Evolutionary conservation across 2,329 filamentous ascomycete genomes (phyloP).

Genomic region (Arthroderma sp.): DNA sequence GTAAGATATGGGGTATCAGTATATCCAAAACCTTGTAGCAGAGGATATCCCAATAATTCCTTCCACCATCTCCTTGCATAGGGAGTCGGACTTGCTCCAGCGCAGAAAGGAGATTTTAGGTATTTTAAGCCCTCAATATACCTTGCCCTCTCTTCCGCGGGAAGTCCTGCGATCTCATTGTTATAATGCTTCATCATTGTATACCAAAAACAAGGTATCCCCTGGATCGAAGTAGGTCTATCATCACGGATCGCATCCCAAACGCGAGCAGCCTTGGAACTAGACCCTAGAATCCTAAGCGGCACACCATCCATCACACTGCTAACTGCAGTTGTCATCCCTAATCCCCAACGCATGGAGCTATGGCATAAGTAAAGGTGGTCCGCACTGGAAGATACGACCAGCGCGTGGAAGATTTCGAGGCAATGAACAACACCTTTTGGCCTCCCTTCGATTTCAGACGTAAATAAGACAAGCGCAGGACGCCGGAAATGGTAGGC

Average conservation of each 20-base stretch:
- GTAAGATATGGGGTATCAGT: too few species aligned
- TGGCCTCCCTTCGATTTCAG: slow-evolving; percentile 32
- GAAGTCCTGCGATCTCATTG: slow-evolving; percentile 4
- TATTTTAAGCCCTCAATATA: slow-evolving; percentile 4
- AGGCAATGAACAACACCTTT: slow-evolving; percentile 26
- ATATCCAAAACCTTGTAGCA: too few species aligned
- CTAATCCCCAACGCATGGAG: slow-evolving; percentile 5
- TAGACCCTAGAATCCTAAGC: not conserved
- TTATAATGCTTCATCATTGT: slow-evolving; percentile 8
- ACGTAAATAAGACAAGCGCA: slow-evolving; percentile 33
- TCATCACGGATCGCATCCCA: slow-evolving; percentile 1
- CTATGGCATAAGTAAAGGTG: slow-evolving; percentile 2
- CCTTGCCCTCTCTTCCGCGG: not conserved
- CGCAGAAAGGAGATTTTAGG: slow-evolving; percentile 1
- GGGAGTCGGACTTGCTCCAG: slow-evolving; percentile 1
- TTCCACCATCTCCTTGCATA: slow-evolving; percentile 2
- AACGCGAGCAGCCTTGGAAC: not conserved
- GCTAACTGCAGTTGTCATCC: not conserved
- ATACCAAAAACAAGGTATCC: not conserved
- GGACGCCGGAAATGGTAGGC: not conserved
- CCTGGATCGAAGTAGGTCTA: not conserved
- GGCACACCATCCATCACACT: slow-evolving; percentile 2
- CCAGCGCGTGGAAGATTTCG: not conserved
- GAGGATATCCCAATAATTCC: not conserved
- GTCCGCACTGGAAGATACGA: not conserved